A percentile compares a stretch with the other conserved stretches of the same genome.
These are phyloP conservation scores for Cryptosporidium ryanae DNA, from an alignment of 169 alveolate genomes.

Conservation along the genomic window DNA sequence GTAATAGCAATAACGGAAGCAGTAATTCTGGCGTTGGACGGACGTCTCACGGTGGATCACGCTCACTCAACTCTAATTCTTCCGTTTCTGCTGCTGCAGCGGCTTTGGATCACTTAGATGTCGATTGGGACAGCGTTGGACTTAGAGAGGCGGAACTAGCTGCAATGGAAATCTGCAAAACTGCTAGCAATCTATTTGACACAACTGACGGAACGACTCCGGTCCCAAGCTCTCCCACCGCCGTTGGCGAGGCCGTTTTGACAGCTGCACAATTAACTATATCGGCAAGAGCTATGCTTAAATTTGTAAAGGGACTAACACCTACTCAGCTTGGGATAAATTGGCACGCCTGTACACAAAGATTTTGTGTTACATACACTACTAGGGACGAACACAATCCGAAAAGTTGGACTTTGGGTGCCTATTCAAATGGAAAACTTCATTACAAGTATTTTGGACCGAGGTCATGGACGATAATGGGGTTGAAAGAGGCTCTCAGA, in stretches of 20 bases:
- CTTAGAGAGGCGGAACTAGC: conserved; percentile 70
- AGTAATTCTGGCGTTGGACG: not conserved
- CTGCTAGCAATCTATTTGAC: conserved; percentile 66
- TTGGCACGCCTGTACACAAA: conserved; percentile 73
- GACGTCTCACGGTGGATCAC: conserved; percentile 19
- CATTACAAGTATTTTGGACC: conserved; percentile 73
- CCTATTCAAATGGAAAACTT: conserved; percentile 66
- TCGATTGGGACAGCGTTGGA: conserved; percentile 74
- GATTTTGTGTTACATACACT: conserved; percentile 70
- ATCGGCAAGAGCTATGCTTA: conserved; percentile 73
- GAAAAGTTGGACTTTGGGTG: conserved; percentile 71
- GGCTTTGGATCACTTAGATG: conserved; percentile 70
- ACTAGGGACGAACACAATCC: conserved; percentile 74
- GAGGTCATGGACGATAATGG: conserved; percentile 73
- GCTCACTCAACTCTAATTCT: conserved; percentile 37
- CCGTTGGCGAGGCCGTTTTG: conserved; percentile 62
- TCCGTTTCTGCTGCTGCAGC: conserved; percentile 75
- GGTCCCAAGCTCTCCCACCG: conserved; percentile 67
- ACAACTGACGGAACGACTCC: conserved; percentile 75
- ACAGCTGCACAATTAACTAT: conserved; percentile 69
- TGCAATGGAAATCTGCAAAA: conserved; percentile 71
- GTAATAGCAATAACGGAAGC: not conserved
- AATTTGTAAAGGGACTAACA: conserved; percentile 54
- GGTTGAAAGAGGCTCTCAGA: conserved; percentile 58
- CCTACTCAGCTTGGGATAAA: conserved; percentile 71